Conservation (phyloP, 2,329 filamentous ascomycete species). For the Capronia coronata region DNA sequence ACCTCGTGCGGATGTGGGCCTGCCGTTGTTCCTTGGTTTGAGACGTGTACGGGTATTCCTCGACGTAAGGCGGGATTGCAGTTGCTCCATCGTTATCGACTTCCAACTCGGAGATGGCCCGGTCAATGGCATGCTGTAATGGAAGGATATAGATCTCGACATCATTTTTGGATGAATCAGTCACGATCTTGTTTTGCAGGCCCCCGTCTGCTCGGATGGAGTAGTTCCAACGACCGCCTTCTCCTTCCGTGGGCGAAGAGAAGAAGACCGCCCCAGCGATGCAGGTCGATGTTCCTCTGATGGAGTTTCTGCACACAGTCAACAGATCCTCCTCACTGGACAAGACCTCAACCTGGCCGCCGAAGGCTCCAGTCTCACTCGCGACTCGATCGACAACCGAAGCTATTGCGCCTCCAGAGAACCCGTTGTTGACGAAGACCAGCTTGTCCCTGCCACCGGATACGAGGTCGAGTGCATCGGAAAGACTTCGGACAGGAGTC, state of each 20-base stretch:
- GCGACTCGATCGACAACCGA: slow-evolving; percentile 60
- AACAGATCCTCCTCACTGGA: slow-evolving; percentile 53
- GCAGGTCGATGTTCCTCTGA: slow-evolving; percentile 63
- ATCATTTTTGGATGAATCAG: slow-evolving; percentile 62
- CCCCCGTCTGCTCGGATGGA: slow-evolving; percentile 70
- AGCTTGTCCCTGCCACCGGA: slow-evolving; percentile 59
- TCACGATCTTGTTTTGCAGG: slow-evolving; percentile 59
- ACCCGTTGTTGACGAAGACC: slow-evolving; percentile 71
- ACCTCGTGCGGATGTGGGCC: slow-evolving; percentile 59
- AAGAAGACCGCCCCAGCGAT: slow-evolving; percentile 69
- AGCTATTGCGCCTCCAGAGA: slow-evolving; percentile 63
- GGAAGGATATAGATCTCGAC: slow-evolving; percentile 71
- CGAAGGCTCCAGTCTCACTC: slow-evolving; percentile 49
- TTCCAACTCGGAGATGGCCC: slow-evolving; percentile 49
- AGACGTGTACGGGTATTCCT: slow-evolving; percentile 72
- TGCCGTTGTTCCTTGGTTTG: slow-evolving; percentile 61
- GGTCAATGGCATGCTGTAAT: slow-evolving; percentile 70
- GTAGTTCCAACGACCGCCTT: slow-evolving; percentile 71
- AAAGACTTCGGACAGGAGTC: slow-evolving; percentile 56
- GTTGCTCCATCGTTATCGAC: slow-evolving; percentile 44
- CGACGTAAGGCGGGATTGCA: slow-evolving; percentile 37
- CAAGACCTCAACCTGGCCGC: slow-evolving; percentile 52
- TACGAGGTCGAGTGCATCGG: slow-evolving; percentile 55
- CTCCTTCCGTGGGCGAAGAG: slow-evolving; percentile 66
- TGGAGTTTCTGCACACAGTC: slow-evolving; percentile 55